A percentile compares a stretch with the other conserved stretches of the same genome.
Conservation (phyloP, 2,329 filamentous ascomycete species). For the Fusarium lyarnte region DNA sequence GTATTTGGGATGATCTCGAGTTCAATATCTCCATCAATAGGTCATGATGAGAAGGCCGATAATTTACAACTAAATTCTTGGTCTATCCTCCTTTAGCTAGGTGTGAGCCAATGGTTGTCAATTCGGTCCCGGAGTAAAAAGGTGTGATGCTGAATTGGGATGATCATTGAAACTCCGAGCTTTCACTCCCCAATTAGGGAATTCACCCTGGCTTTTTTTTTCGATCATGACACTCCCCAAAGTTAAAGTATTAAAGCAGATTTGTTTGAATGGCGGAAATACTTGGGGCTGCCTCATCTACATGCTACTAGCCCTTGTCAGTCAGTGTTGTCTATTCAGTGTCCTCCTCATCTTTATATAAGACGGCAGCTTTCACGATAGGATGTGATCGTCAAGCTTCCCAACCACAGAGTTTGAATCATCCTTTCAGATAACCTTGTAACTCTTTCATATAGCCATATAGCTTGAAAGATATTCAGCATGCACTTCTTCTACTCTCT, state of each 20-base stretch:
- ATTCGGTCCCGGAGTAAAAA: not conserved
- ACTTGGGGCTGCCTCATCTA: conserved; percentile 17
- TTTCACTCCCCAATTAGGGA: conserved; percentile 2
- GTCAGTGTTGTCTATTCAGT: not conserved
- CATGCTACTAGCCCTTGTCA: not conserved
- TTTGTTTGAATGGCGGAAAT: conserved; percentile 37
- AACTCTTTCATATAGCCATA: not conserved
- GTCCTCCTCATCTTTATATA: conserved; percentile 8
- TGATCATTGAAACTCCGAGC: conserved; percentile 18
- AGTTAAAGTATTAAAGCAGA: not conserved
- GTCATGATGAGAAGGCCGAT: not conserved
- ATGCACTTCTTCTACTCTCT: conserved; percentile 42
- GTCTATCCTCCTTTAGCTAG: not conserved
- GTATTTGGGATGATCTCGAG: not conserved
- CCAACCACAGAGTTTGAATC: not conserved
- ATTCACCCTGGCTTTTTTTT: conserved; percentile 15
- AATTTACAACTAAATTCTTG: not conserved
- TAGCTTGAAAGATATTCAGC: not conserved
- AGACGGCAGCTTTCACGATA: conserved; percentile 1
- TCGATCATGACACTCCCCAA: conserved; percentile 10
- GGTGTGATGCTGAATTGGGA: conserved; percentile 20
- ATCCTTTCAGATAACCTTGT: not conserved
- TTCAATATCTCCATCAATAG: not conserved
- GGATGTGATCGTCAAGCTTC: conserved; percentile 15
- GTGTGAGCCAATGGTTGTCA: not conserved